A percentile compares a stretch with the other conserved stretches of the same genome.
Evolutionary conservation across 1,139 yeast genomes (phyloP).

Genomic region (Taphrina sp.): DNA sequence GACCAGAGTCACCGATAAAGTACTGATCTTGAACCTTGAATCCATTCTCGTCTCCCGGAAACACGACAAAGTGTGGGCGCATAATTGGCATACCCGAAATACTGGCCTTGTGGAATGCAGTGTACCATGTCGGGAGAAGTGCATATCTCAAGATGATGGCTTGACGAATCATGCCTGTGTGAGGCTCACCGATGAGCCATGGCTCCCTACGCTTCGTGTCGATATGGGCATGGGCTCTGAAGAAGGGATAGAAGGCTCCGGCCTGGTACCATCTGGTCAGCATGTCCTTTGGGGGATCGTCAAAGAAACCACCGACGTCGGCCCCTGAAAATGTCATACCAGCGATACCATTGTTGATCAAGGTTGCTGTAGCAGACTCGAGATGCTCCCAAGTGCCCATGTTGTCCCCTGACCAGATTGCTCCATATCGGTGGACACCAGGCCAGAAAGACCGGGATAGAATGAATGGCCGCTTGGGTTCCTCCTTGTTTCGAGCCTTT

Average conservation of each 20-base stretch:
- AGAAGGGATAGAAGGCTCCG: conserved; percentile 93
- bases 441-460: conserved; percentile 82
- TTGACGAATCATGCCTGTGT: conserved; percentile 63
- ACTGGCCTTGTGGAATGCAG: conserved; percentile 69
- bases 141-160: conserved; percentile 72
- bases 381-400: conserved; percentile 89
- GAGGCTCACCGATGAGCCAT: conserved; percentile 76
- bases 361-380: conserved; percentile 78
- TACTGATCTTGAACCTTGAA: conserved; percentile 79
- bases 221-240: conserved; percentile 94
- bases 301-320: conserved; percentile 96
- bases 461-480: conserved; percentile 74
- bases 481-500: conserved; percentile 51
- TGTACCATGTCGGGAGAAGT: conserved; percentile 75
- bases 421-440: conserved; percentile 87
- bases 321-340: conserved; percentile 96
- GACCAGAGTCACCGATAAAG: conserved; percentile 68
- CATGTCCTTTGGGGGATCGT: conserved; percentile 77
- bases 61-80: conserved; percentile 66
- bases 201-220: conserved; percentile 93
- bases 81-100: conserved; percentile 66
- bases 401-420: conserved; percentile 98
- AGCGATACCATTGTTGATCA: conserved; percentile 71
- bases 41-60: conserved; percentile 53
- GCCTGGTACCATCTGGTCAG: conserved; percentile 92